Evolutionary conservation across 2,329 filamentous ascomycete genomes (phyloP).

Genomic region (Pseudopyricularia cyperi): DNA sequence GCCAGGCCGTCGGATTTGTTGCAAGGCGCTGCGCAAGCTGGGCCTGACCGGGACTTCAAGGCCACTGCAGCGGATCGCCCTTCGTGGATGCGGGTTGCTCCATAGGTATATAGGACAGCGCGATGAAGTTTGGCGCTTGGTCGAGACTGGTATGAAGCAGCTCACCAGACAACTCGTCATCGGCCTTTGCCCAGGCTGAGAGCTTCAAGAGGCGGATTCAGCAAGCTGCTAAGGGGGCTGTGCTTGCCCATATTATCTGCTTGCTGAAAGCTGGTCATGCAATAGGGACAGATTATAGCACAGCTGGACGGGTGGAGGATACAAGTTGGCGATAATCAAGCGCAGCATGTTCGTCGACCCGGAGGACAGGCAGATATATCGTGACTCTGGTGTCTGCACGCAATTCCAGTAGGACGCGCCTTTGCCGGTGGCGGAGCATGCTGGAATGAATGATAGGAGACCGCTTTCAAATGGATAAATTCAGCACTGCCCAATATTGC

Average conservation of each 20-base stretch:
- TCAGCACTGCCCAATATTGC: no score
- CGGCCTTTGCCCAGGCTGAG: background rate
- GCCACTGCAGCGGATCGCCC: background rate
- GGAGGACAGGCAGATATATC: no score
- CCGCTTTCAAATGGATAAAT: no score
- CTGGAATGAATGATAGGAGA: no score
- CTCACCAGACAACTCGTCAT: background rate
- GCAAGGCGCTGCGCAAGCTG: background rate
- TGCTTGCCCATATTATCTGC: background rate
- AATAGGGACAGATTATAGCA: background rate
- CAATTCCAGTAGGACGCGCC: no score
- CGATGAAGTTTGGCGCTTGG: background rate
- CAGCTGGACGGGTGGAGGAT: no score
- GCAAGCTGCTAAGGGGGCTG: background rate
- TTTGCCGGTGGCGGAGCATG: no score
- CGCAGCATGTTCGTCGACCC: no score
- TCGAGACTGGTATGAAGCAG: background rate
- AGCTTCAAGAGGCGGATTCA: background rate
- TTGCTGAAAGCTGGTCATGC: background rate
- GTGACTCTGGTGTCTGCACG: no score
- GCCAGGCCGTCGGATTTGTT: background rate
- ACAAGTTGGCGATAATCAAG: no score
- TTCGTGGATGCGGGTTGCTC: background rate
- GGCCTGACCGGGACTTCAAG: background rate
- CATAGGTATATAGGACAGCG: background rate